These are phyloP conservation scores for Botrytis hyacinthi DNA, from an alignment of 2,329 filamentous ascomycete genomes.

Conservation along the genomic window DNA sequence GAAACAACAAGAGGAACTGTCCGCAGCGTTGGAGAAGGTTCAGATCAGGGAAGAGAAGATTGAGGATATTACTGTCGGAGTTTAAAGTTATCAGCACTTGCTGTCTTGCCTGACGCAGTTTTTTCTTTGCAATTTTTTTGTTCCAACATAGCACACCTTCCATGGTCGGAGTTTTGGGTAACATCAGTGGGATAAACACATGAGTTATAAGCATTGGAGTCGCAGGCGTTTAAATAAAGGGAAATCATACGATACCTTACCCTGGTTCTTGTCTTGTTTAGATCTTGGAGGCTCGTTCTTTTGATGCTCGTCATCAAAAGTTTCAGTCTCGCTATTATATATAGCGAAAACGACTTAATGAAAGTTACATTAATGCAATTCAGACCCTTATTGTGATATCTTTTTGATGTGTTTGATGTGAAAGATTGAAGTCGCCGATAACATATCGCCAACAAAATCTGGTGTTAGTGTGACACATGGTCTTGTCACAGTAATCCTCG, in stretches of 20 bases:
- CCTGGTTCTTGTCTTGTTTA: conserved; percentile 7
- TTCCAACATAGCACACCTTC: neutral
- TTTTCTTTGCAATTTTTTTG: conserved; percentile 1
- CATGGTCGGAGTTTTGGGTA: conserved; percentile 8
- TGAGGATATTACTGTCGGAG: conserved; percentile 22
- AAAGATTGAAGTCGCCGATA: neutral
- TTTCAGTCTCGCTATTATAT: neutral
- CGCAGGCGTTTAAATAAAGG: conserved; percentile 9
- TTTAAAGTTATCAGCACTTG: neutral
- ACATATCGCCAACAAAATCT: neutral
- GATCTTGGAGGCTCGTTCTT: neutral
- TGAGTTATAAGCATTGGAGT: conserved; percentile 20
- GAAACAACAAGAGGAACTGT: conserved; percentile 35
- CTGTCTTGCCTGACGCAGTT: neutral
- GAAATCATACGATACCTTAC: conserved; percentile 17
- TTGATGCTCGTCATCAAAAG: neutral
- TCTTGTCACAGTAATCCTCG: neutral
- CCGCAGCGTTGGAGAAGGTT: conserved; percentile 31
- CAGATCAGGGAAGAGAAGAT: conserved; percentile 24
- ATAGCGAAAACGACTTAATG: conserved; percentile 10
- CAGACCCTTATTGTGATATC: neutral
- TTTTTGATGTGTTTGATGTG: neutral
- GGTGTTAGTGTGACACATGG: neutral
- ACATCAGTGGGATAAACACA: conserved; percentile 9
- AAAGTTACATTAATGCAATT: conserved; percentile 2